A percentile compares a stretch with the other conserved stretches of the same genome.
Conservation (phyloP, 352 stramenopile genomes). For the Stramenopiles sp. region DNA sequence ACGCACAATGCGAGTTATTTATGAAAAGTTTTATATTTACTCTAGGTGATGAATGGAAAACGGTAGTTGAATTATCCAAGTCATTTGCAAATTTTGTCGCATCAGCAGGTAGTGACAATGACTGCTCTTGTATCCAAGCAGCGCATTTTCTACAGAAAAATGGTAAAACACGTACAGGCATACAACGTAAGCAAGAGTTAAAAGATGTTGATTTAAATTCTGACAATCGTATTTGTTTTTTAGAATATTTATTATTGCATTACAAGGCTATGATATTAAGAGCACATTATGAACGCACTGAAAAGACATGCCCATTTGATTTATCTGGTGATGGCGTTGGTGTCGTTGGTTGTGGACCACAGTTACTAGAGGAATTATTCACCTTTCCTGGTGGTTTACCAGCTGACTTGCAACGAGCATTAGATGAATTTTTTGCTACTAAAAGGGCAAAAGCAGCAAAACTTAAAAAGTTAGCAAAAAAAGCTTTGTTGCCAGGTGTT, state of each 20-base stretch:
- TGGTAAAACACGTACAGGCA: not conserved
- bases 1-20: too few species aligned
- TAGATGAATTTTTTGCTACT: constrained; percentile 21
- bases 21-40: too few species aligned
- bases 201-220: not conserved
- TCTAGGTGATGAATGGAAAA: too few species aligned
- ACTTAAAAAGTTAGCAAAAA: not conserved
- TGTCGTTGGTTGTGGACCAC: constrained; percentile 14
- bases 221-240: constrained; percentile 14
- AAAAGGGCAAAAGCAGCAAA: not conserved
- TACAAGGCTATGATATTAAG: constrained; percentile 22
- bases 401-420: constrained; percentile 21
- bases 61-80: not conserved
- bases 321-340: constrained; percentile 18
- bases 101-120: not conserved
- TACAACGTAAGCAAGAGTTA: not conserved
- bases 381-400: constrained; percentile 16
- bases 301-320: constrained; percentile 16
- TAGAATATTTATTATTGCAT: constrained; percentile 22
- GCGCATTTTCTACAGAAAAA: not conserved
- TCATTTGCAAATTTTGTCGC: too few species aligned
- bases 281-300: constrained; percentile 18
- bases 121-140: not conserved
- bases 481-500: not conserved
- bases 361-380: constrained; percentile 21